Evolutionary conservation across 768 basidiomycete species (phyloP).

Genomic region (Lactarius indigo): DNA sequence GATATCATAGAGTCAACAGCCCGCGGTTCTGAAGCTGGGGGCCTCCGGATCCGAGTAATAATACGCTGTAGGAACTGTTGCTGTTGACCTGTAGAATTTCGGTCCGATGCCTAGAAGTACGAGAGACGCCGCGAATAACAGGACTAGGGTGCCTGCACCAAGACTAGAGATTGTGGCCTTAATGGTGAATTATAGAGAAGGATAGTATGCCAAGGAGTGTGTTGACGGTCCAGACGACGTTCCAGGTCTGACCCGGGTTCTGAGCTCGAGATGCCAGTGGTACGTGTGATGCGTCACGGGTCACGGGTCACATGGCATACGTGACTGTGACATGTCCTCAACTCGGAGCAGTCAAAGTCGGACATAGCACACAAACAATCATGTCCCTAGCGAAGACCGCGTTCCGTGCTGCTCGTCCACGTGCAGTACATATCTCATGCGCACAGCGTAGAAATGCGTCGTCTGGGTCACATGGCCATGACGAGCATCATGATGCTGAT

Average conservation of each 20-base stretch:
- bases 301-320: background rate
- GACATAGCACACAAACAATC: background rate
- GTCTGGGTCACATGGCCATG: conserved; percentile 26
- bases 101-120: conserved; percentile 11
- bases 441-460: conserved; percentile 31
- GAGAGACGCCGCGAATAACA: conserved; percentile 6
- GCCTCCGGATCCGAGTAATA: conserved; percentile 6
- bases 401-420: conserved; percentile 16
- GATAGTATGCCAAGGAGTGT: background rate
- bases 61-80: background rate
- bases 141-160: conserved; percentile 22
- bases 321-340: background rate
- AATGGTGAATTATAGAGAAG: conserved; percentile 14
- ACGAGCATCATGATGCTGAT: conserved; percentile 42
- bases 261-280: no score
- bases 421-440: background rate
- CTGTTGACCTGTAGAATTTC: conserved; percentile 7
- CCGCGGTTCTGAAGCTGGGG: conserved; percentile 3
- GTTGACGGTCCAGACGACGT: background rate
- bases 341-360: background rate
- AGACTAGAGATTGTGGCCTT: conserved; percentile 2
- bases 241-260: background rate
- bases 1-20: conserved; percentile 9
- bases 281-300: background rate
- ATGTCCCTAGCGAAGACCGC: conserved; percentile 24